Percentiles rank a stretch among this genome's conserved stretches.
Conservation (phyloP, 176 grass and related monocot species). For the Otatea glauca region DNA sequence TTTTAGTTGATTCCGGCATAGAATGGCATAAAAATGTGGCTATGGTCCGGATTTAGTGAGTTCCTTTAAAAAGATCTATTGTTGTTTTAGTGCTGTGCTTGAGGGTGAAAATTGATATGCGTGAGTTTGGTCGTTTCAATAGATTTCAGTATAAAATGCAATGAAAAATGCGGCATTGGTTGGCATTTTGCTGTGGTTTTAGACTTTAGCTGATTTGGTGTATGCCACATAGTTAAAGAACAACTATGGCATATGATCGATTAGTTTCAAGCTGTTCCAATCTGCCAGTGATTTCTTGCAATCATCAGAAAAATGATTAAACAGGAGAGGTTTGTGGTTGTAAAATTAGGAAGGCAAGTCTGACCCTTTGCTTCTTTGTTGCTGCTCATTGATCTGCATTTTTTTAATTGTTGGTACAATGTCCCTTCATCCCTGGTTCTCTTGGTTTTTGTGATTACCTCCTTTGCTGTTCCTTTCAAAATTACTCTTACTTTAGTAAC, state of each 20-base stretch:
- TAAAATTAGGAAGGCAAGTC: not conserved
- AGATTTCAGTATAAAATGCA: not conserved
- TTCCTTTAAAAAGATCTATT: not conserved
- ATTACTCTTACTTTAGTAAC: not conserved
- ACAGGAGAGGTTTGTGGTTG: not conserved
- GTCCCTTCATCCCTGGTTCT: not conserved
- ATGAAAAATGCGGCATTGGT: conserved; percentile 9
- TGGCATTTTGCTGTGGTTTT: not conserved
- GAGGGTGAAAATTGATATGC: not conserved
- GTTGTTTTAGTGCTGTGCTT: not conserved
- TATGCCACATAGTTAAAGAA: not conserved
- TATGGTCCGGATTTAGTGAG: not conserved
- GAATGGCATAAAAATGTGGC: not conserved
- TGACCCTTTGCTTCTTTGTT: not conserved
- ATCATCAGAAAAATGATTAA: not conserved
- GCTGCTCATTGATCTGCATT: not conserved
- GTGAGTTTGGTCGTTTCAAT: not conserved
- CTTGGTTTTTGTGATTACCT: not conserved
- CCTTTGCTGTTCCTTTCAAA: not conserved
- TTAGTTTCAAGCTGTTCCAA: not conserved
- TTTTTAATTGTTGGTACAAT: not conserved
- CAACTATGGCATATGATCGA: not conserved
- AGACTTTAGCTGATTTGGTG: not conserved
- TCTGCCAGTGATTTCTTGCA: not conserved
- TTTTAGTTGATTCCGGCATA: not conserved